Percentiles rank a stretch among this genome's conserved stretches.
Evolutionary conservation across 129 eudicot species (phyloP).

Genomic region (Pseudognaphalium luteoalbum): DNA sequence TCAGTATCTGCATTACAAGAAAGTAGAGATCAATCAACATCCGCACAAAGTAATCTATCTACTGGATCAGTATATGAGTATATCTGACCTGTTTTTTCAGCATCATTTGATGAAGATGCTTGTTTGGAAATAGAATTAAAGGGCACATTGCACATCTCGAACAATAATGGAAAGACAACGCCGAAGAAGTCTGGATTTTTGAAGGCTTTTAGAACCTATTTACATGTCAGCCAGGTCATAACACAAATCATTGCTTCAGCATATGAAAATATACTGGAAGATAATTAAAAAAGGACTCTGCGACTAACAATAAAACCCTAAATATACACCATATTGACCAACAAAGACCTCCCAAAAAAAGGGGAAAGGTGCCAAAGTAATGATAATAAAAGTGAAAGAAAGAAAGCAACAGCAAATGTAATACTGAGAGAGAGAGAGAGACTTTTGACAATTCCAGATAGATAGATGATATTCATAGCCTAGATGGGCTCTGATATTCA

Average conservation of each 20-base stretch:
- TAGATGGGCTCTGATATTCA: too few species aligned
- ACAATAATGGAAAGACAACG: conserved; percentile 61
- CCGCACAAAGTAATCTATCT: conserved; percentile 10
- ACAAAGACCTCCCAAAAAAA: background rate
- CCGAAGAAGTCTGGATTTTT: conserved; percentile 68
- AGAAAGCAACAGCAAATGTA: background rate
- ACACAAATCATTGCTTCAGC: conserved; percentile 12
- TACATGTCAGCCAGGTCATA: conserved; percentile 24
- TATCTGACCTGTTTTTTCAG: conserved; percentile 56
- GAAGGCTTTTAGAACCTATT: conserved; percentile 82
- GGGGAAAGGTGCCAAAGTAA: background rate
- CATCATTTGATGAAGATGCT: conserved; percentile 43
- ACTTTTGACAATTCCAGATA: background rate
- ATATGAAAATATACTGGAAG: background rate
- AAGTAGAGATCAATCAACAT: conserved; percentile 24
- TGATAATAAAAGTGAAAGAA: background rate
- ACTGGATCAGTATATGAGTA: background rate
- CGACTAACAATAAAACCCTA: background rate
- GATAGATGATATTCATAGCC: background rate
- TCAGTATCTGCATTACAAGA: conserved; percentile 48
- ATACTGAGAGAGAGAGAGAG: background rate
- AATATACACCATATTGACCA: background rate
- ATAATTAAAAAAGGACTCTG: background rate
- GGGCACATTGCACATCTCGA: conserved; percentile 60
- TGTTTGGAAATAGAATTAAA: conserved; percentile 36